Evolutionary conservation across 306 rosid species (phyloP).

Genomic region (Neltuma alba): DNA sequence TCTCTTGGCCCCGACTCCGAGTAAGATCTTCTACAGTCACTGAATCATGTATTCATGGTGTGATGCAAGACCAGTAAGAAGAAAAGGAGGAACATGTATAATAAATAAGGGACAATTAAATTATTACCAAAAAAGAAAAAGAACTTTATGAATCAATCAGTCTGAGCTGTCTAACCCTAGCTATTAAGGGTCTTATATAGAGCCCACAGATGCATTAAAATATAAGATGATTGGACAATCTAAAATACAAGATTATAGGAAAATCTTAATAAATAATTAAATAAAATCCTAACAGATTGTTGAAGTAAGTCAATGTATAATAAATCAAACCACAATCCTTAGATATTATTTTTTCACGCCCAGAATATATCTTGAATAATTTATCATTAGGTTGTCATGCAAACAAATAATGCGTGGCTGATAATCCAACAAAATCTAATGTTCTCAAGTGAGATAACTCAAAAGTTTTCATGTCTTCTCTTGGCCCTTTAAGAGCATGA

Average conservation of each 20-base stretch:
- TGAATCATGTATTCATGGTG: constrained; percentile 10
- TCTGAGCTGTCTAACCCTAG: not conserved
- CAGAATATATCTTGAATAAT: not conserved
- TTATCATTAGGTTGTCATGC: constrained; percentile 2
- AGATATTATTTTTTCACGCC: not conserved
- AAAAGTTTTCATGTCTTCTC: constrained; percentile 8
- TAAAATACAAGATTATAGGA: not conserved
- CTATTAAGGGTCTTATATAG: not conserved
- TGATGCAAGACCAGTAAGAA: not conserved
- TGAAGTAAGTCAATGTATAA: not conserved
- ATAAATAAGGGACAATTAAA: not conserved
- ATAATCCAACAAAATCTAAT: constrained; percentile 7
- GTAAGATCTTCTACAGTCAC: constrained; percentile 56
- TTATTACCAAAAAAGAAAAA: not conserved
- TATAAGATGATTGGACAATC: not conserved
- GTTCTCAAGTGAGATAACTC: not conserved
- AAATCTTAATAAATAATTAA: not conserved
- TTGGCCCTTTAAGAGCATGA: not conserved
- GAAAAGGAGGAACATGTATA: not conserved
- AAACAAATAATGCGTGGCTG: constrained; percentile 2
- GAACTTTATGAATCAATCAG: not conserved
- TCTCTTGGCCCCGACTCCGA: constrained; percentile 61
- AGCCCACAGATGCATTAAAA: not conserved
- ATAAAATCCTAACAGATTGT: not conserved
- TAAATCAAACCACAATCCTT: not conserved